phyloP scores from a whole-genome alignment of 2,329 filamentous ascomycete genomes.

The Dissoconium aciculare region DNA sequence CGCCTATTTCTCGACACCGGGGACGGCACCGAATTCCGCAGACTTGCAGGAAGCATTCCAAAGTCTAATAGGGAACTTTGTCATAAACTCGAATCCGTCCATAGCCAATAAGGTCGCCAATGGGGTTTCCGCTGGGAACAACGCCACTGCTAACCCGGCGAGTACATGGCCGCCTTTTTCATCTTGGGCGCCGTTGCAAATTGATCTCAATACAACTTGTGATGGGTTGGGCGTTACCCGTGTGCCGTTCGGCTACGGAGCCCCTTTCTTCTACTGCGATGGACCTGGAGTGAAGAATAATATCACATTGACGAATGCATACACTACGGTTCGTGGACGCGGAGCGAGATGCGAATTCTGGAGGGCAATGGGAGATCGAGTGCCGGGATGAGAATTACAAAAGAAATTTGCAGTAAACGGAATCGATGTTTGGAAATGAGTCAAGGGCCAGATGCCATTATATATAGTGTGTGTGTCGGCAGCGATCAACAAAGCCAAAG shows the following conservation, averaged over 20 bases:
- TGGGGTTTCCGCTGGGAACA: conserved; percentile 20
- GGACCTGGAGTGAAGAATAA: conserved; percentile 25
- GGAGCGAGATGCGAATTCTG: conserved; percentile 35
- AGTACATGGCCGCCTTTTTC: conserved; percentile 19
- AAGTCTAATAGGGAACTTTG: conserved; percentile 33
- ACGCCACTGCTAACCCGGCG: conserved; percentile 5
- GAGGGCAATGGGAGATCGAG: conserved; percentile 19
- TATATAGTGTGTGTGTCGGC: too few species aligned
- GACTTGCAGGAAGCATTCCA: conserved; percentile 25
- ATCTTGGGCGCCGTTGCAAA: conserved; percentile 22
- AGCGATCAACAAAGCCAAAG: too few species aligned
- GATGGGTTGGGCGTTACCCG: conserved; percentile 17
- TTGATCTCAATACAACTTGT: conserved; percentile 36
- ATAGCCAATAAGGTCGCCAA: conserved; percentile 24
- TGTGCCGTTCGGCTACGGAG: too few species aligned
- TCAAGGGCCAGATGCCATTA: too few species aligned
- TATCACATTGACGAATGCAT: conserved; percentile 30
- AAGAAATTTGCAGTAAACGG: too few species aligned
- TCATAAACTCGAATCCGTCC: conserved; percentile 29
- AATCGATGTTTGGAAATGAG: too few species aligned
- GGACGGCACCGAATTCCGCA: conserved; percentile 9
- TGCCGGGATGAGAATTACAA: too few species aligned
- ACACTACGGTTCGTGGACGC: conserved; percentile 35
- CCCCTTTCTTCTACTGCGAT: conserved; percentile 12
- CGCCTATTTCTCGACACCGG: conserved; percentile 23